These are phyloP conservation scores for Coemansia sp. DNA, from an alignment of 192 early-diverging fungal genomes.

Conservation along the genomic window DNA sequence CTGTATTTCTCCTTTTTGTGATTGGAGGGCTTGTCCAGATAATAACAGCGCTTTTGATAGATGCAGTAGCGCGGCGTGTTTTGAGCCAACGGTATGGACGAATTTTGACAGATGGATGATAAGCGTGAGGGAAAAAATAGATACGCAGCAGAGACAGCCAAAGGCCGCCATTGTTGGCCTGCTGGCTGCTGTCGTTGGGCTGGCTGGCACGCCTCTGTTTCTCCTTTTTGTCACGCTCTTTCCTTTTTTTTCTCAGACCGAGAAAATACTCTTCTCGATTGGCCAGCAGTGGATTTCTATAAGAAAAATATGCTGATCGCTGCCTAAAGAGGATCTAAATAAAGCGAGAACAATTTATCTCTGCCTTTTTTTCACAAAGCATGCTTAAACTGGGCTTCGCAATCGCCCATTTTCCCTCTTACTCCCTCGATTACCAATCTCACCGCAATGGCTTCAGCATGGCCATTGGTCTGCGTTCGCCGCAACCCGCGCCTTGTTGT, in stretches of 20 bases:
- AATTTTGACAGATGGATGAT: background rate
- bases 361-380: background rate
- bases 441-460: background rate
- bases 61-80: background rate
- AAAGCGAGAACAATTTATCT: no score
- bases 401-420: background rate
- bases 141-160: background rate
- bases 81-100: background rate
- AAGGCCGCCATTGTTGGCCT: no score
- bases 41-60: background rate
- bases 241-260: background rate
- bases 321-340: no score
- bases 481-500: background rate
- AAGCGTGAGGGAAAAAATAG: background rate
- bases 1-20: background rate
- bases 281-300: background rate
- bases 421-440: no score
- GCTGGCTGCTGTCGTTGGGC: no score
- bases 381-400: background rate
- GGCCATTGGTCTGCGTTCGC: background rate
- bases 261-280: background rate
- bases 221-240: no score
- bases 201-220: no score
- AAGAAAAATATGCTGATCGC: background rate
- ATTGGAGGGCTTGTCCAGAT: background rate